Conservation (phyloP, 352 stramenopile species). For the Aphanomyces invadans region DNA sequence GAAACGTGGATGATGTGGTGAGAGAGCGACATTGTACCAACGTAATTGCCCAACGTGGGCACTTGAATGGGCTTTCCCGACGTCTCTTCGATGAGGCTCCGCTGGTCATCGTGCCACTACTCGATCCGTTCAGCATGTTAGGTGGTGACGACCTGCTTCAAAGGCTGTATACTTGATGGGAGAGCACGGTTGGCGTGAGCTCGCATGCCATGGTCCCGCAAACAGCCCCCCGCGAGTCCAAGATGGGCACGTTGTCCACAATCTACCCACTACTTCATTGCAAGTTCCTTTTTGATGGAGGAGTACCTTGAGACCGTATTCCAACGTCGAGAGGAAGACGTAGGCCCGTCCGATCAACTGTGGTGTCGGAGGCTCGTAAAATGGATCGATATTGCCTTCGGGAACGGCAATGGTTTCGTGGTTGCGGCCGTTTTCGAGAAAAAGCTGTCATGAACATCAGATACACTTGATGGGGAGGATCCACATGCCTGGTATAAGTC, state of each 20-base stretch:
- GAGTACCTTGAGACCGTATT: conserved; percentile 53
- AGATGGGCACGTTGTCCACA: conserved; percentile 45
- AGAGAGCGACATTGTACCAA: too few species aligned
- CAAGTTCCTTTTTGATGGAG: too few species aligned
- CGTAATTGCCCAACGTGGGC: conserved; percentile 25
- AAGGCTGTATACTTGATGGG: conserved; percentile 30
- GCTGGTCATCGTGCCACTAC: conserved; percentile 60
- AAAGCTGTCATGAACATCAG: conserved; percentile 26
- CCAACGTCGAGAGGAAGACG: conserved; percentile 52
- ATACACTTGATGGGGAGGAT: too few species aligned
- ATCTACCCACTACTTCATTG: conserved; percentile 25
- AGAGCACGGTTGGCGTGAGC: conserved; percentile 51
- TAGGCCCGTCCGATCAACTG: conserved; percentile 71
- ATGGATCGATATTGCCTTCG: conserved; percentile 51
- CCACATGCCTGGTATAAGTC: conserved; percentile 82
- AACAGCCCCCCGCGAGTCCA: conserved; percentile 37
- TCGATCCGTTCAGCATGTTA: neutral
- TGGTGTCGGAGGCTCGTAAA: conserved; percentile 57
- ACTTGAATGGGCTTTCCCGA: conserved; percentile 31
- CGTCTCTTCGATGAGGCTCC: conserved; percentile 44
- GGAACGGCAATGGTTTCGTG: conserved; percentile 28
- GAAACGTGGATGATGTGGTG: too few species aligned
- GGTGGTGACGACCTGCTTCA: too few species aligned
- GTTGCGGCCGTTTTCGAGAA: conserved; percentile 24
- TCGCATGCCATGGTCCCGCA: conserved; percentile 49